These are phyloP conservation scores for Gypsophila paniculata DNA, from an alignment of 179 eudicot genomes.

Conservation along the genomic window DNA sequence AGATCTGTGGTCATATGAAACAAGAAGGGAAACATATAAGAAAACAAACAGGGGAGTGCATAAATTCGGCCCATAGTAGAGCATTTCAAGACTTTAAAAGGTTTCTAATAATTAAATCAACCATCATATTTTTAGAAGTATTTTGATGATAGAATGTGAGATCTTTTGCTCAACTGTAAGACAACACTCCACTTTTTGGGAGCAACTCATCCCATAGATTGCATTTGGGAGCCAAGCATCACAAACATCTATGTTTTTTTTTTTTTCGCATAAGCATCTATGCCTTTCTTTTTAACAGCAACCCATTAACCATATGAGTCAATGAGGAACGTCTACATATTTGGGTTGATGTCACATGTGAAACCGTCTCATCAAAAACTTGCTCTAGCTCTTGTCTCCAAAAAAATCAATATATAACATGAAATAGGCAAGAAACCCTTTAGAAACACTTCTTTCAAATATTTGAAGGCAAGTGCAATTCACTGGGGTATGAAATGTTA, in stretches of 20 bases:
- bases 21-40: not conserved
- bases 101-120: not conserved
- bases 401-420: not conserved
- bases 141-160: not conserved
- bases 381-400: not conserved
- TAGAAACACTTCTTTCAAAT: not conserved
- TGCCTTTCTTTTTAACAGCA: no score
- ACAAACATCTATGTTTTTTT: not conserved
- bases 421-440: not conserved
- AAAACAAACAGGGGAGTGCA: not conserved
- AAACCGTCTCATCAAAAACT: no score
- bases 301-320: no score
- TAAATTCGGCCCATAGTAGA: not conserved
- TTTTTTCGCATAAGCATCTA: not conserved
- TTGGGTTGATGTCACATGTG: no score
- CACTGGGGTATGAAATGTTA: not conserved
- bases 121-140: not conserved
- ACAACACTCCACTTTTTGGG: not conserved
- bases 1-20: conserved; percentile 50
- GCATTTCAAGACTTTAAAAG: not conserved
- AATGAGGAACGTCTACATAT: no score
- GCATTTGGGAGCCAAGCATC: not conserved
- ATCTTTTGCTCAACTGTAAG: not conserved
- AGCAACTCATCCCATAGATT: not conserved
- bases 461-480: not conserved